Evolutionary conservation across 1,139 yeast species (phyloP), one percentile per base, ranked within the genome.

Genomic region (Nadsonia commutata): DNA sequence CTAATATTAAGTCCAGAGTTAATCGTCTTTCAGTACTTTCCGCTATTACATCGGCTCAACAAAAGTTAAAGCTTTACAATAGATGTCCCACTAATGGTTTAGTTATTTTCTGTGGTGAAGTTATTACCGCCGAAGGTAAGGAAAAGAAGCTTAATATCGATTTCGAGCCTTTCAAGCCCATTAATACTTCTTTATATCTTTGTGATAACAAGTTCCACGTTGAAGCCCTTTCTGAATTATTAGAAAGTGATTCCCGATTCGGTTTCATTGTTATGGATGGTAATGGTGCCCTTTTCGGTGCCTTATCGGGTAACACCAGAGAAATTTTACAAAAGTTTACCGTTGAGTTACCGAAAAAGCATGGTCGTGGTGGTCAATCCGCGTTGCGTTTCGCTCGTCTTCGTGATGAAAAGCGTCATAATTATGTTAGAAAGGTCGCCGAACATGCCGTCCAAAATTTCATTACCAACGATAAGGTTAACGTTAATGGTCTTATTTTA

Each of bases 301-400:
- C 94, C n/a, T 78, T 90, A 44, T 78, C 94, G 42, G 98, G 98
- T 64, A 90, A 90, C 69, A 88, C 95, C 43, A 80, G 98, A 71
- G 96, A 93, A 52, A 83, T 90, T 43, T 71, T 90, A 60, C 95
- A 90, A 66, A 90, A 90, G 66, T 90, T 90, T 67, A 81, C 95
- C 2, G 98, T 90, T 47, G 98, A 90, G 65, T 73, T 90, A 59
- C 98, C 98, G 55, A 90, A 90, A 71, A 90, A 90, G 83, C 98
- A 90, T 72, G 98, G 98, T 57, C 83, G 98, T 74, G 98, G 98
- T 82, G 98, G 98, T 80, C 98, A 90, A 71, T 90, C 98, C 49
- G 98, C 98, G 40, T 64, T 90, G 54, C 97, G 98, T 84, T 90
- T 90, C 72, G 82, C 96, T 39, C 88, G 98, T 73, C 75, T 90